Base-by-base conservation (phyloP, 352 stramenopile genomes). In the Achlya hypogyna region DNA sequence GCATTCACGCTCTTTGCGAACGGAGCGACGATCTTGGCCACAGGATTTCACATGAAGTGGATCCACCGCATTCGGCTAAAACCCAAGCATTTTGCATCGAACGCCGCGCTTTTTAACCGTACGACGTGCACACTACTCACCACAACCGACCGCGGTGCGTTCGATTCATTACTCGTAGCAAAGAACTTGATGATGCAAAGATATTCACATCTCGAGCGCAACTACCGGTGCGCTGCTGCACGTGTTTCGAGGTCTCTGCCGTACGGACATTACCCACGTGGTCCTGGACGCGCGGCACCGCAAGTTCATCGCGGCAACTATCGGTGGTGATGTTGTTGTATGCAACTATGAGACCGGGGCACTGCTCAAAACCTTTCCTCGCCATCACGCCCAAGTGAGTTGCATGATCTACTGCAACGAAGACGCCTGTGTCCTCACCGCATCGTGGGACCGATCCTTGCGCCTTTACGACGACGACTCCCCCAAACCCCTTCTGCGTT, bases 311-410 rank as follows among this genome's bases (percentile, higher is more conserved):
- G 65, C 91, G 0, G 81, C 78, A 4, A 85, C 77, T 10, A 81
- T 90, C 45, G 79, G 80, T 49, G 84, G 84, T 0, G 80, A 89
- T 45, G 54, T 92, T 0, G 68, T 84, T 10, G 78, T 91, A 34
- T 73, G 88, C 18, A 91, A 90, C 42, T 89, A 90, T 49, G 72
- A 89, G n/a, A 91, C 88, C 27, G 84, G 84, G 42, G 76, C 82
- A 5, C 59, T 91, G 0, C 56, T 93, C 16, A 78, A 81, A 31
- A 77, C 74, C 8, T 93, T 81, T 78, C 81, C 78, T 14, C 76
- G 78, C 2, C 84, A 91, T 12, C 73, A 74, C n/a, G 72, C 82
- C 25, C 74, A 86, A 32, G 79, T 93, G 1, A 82, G 79, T 4
- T 75, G 75, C 10, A 42, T 93, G 22, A 63, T 86, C 1, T 93